A percentile compares a stretch with the other conserved stretches of the same genome.
Conservation (phyloP, 2,329 filamentous ascomycete genomes). For the Oidium heveae region DNA sequence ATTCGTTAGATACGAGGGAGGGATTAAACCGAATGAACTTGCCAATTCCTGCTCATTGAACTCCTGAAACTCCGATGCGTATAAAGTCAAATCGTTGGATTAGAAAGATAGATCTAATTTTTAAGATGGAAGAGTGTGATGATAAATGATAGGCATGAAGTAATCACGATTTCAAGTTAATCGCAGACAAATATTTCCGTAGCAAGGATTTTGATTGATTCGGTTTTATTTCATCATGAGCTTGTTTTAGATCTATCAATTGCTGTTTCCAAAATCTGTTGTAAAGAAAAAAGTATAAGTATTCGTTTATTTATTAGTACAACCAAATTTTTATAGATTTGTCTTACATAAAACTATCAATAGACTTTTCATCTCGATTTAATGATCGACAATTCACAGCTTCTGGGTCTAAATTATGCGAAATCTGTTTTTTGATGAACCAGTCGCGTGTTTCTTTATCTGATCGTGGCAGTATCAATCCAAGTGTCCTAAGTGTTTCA, state of each 20-base stretch:
- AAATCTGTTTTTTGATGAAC: slow-evolving; percentile 2
- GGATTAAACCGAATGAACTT: too few species aligned
- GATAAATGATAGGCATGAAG: too few species aligned
- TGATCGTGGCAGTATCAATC: slow-evolving; percentile 1
- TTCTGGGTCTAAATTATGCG: slow-evolving; percentile 2
- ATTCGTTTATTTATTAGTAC: not conserved
- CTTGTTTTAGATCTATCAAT: slow-evolving; percentile 1
- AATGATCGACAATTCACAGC: slow-evolving; percentile 1
- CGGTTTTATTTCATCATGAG: slow-evolving; percentile 1
- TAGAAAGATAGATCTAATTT: too few species aligned
- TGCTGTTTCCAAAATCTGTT: slow-evolving; percentile 3
- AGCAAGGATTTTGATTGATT: slow-evolving; percentile 1
- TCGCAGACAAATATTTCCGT: slow-evolving; percentile 1
- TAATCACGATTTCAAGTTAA: not conserved
- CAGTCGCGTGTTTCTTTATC: slow-evolving; percentile 2
- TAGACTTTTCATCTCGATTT: slow-evolving; percentile 1
- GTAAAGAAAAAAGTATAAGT: too few species aligned
- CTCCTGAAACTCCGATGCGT: too few species aligned
- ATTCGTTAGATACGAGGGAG: too few species aligned
- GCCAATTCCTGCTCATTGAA: too few species aligned
- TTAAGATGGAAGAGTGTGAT: too few species aligned
- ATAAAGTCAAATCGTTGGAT: too few species aligned
- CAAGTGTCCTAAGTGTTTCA: slow-evolving; percentile 2
- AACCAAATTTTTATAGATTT: not conserved
- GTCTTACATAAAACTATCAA: slow-evolving; percentile 2